Evolutionary conservation across 257 asterid genomes (phyloP).

Genomic region (Jacaranda mimosifolia): DNA sequence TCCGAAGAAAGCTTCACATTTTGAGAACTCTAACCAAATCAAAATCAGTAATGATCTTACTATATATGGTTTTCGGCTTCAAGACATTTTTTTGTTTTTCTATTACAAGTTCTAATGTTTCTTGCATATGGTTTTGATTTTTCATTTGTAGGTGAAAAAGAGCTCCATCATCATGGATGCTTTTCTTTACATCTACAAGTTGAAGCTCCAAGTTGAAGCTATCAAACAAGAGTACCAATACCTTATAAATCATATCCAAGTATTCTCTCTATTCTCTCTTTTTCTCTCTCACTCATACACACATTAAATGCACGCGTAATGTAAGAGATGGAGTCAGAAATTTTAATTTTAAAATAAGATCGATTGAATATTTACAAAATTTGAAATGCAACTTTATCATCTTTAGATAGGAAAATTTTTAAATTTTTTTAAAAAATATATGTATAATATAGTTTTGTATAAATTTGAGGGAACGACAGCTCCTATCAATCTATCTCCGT

Average conservation of each 20-base stretch:
- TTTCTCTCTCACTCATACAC: not conserved
- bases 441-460: no score
- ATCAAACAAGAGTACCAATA: constrained; percentile 62
- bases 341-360: no score
- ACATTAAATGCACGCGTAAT: no score
- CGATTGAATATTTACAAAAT: no score
- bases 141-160: constrained; percentile 58
- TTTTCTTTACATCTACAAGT: constrained; percentile 65
- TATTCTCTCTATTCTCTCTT: no score
- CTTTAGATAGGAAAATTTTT: no score
- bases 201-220: constrained; percentile 74
- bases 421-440: no score
- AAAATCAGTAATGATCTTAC: constrained; percentile 57
- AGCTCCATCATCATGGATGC: constrained; percentile 74
- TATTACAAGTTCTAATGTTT: not conserved
- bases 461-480: no score
- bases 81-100: not conserved
- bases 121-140: not conserved
- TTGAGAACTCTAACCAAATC: constrained; percentile 66
- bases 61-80: no score
- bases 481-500: no score
- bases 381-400: no score
- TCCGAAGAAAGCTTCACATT: constrained; percentile 63
- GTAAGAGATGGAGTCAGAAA: no score
- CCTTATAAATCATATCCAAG: constrained; percentile 61